Base-by-base conservation (phyloP, 768 basidiomycete species). In the Leccinum arenicola region DNA sequence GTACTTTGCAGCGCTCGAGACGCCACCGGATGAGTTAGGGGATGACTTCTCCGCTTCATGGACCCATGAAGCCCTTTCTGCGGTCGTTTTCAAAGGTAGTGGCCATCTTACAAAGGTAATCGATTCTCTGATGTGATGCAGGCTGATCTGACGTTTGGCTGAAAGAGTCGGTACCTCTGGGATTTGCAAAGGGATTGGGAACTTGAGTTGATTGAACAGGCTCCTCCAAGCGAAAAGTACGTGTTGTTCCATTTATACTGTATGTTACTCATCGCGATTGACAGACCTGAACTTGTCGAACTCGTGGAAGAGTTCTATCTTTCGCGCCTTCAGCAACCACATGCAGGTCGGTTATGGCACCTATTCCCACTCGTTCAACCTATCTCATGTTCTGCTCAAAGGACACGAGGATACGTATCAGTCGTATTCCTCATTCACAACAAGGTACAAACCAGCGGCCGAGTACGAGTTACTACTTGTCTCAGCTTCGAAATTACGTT, bases 361-460 rank as follows among this genome's bases (percentile, higher is more conserved):
- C 1, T 17, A 21, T 60, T 50, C n/a, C 4, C 21, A 10, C 14
- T 25, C 36, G 17, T 15, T 48, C 6, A 3, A 5, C 27, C 31
- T 31, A 8, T 33, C 58, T 64, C 12, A 66, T 47, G 12, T 3
- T 27, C 40, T n/a, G 3, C 49, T 40, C 27, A n/a, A 65, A 95
- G 93, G 84, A 59, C 81, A 87, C 56, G 91, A 93, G 43, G 84
- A 89, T 14, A 95, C 94, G 0, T 87, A 87, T 57, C 87, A 92
- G 66, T 79, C 84, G 2, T 98, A 96, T 70, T 97, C 95, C 0
- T 82, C 87, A 0, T 97, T 98, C 75, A 92, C 93, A 15, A 92
- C 93, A 1, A 82, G 83, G 56, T 82, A 89, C 72, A 84, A 86
- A 65, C 83, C 89, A 14, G 77, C 86, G 0, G 75, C 80, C n/a